Base-by-base conservation (phyloP, 257 asterid species). In the Solanum stenotomum region DNA sequence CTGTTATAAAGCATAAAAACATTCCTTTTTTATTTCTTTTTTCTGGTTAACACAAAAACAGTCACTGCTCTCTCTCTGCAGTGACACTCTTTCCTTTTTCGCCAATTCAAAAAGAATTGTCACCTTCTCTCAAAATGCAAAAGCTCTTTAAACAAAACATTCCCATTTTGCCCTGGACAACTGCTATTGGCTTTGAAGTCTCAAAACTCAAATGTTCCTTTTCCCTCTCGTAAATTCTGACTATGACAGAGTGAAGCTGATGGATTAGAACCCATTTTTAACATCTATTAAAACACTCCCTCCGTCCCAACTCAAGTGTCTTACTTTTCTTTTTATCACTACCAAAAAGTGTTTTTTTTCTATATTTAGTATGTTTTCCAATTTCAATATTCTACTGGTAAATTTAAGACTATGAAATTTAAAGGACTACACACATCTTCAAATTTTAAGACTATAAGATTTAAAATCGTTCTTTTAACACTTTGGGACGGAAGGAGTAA, bases 291-390 rank as follows among this genome's bases (percentile, higher is more conserved):
- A 14, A 29, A 12, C 4, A 56, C 25, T 56, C 25, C 11, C 2
- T 0, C 65, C 2, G 2, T 20, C 65, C 25, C 20, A 44, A 46
- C 56, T 46, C 56, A 52, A 52, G n/a, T 52, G n/a, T 52, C 10
- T 52, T 52, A 52, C 1, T 18, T 56, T 18, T 18, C 67, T 3
- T 59, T 59, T 59, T 59, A 59, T 0, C 25, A 7, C 0, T 59
- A 59, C 0, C 25, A 59, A 59, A 59, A 20, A 59, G 11, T 2
- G n/a, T 20, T 0, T 7, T 8, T 56, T 59, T 52, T 20, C n/a
- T 59, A 49, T 0, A 0, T 59, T 20, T 20, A 1, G 25, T 20
- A 8, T 0, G 0, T 0, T 16, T 52, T 52, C 0, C n/a, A 20
- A 59, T 59, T 59, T 20, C 1, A 59, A 20, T 20, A 59, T 52